These are phyloP conservation scores for Capsella bursapastoris DNA, from an alignment of 345 rosid genomes.

Conservation along the genomic window DNA sequence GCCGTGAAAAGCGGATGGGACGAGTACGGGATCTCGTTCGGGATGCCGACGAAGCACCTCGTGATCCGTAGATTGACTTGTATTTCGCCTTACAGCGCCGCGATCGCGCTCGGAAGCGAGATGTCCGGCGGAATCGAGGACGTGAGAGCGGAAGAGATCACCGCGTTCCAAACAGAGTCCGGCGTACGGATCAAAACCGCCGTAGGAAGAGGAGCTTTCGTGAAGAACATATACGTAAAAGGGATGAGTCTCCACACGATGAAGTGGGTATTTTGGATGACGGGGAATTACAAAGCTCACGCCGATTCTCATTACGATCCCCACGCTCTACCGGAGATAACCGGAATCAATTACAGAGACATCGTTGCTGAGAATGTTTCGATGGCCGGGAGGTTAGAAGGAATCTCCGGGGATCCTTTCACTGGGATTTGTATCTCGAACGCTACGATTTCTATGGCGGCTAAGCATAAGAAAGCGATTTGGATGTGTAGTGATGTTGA, in stretches of 20 bases:
- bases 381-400: conserved; percentile 53
- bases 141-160: conserved; percentile 55
- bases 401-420: conserved; percentile 51
- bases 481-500: conserved; percentile 72
- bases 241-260: conserved; percentile 58
- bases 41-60: conserved; percentile 56
- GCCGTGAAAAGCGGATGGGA: conserved; percentile 90
- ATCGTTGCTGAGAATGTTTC: conserved; percentile 62
- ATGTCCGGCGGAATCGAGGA: conserved; percentile 78
- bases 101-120: conserved; percentile 76
- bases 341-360: conserved; percentile 57
- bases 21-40: conserved; percentile 56
- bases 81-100: conserved; percentile 69
- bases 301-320: conserved; percentile 56
- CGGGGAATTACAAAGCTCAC: conserved; percentile 64
- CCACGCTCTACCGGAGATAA: conserved; percentile 58
- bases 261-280: conserved; percentile 79
- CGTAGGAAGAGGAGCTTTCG: conserved; percentile 64
- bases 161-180: conserved; percentile 59
- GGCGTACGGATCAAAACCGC: conserved; percentile 67
- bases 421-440: conserved; percentile 73
- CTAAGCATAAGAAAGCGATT: conserved; percentile 46
- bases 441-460: conserved; percentile 52
- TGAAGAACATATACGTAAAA: conserved; percentile 55
- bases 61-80: conserved; percentile 62